Conservation (phyloP, 2,329 filamentous ascomycete genomes). For the Nothomitra cinnamomea region DNA sequence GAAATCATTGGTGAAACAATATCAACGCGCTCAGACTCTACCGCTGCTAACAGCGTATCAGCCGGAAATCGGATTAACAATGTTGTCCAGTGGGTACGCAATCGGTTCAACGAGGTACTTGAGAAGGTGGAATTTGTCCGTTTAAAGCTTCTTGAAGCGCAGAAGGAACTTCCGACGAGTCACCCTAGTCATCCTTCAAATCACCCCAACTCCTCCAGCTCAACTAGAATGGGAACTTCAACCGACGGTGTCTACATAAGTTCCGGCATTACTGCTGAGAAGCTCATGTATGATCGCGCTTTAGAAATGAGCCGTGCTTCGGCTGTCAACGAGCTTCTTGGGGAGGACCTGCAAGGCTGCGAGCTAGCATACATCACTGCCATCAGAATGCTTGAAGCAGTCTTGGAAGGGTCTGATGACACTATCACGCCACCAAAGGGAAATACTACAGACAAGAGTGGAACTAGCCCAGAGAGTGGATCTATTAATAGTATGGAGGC, state of each 20-base stretch:
- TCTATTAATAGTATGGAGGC: slow-evolving; percentile 38
- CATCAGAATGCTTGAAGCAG: slow-evolving; percentile 85
- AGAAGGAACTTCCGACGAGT: slow-evolving; percentile 64
- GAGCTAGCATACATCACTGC: slow-evolving; percentile 89
- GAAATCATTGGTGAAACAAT: slow-evolving; percentile 33
- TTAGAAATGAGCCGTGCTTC: slow-evolving; percentile 92
- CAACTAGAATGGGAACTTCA: slow-evolving; percentile 43
- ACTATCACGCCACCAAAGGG: slow-evolving; percentile 15
- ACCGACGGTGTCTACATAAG: slow-evolving; percentile 70
- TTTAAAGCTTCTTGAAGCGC: slow-evolving; percentile 69
- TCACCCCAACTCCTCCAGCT: slow-evolving; percentile 41
- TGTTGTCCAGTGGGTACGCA: slow-evolving; percentile 88
- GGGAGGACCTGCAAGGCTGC: slow-evolving; percentile 72
- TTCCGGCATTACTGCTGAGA: slow-evolving; percentile 82
- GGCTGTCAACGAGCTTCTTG: slow-evolving; percentile 88
- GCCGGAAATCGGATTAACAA: slow-evolving; percentile 64
- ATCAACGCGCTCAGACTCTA: slow-evolving; percentile 23
- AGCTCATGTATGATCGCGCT: slow-evolving; percentile 93
- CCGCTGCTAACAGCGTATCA: slow-evolving; percentile 24
- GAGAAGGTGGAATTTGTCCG: slow-evolving; percentile 95
- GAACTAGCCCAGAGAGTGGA: slow-evolving; percentile 26
- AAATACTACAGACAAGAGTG: slow-evolving; percentile 14
- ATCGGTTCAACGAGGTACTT: slow-evolving; percentile 88
- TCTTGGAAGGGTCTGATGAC: slow-evolving; percentile 66
- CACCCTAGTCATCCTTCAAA: slow-evolving; percentile 79